phyloP scores from a whole-genome alignment of 768 basidiomycete genomes.

The Polyporus arcularius region DNA sequence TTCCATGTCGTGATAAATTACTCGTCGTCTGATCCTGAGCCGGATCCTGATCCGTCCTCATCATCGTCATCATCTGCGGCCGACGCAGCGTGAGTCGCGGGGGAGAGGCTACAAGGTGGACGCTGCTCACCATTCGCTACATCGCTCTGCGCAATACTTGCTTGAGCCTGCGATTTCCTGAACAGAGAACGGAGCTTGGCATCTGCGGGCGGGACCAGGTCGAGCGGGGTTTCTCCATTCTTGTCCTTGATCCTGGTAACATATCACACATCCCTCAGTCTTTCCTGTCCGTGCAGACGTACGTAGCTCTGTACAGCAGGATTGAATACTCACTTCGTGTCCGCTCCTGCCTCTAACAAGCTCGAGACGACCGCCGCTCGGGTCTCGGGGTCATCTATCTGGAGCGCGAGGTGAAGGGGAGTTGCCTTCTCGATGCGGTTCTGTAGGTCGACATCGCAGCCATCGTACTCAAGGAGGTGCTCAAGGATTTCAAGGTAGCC shows the following conservation, averaged over 20 bases:
- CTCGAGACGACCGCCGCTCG: constrained; percentile 57
- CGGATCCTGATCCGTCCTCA: constrained; percentile 30
- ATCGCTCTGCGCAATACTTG: constrained; percentile 56
- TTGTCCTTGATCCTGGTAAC: constrained; percentile 67
- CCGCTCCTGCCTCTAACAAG: constrained; percentile 79
- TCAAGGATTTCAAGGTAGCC: constrained; percentile 69
- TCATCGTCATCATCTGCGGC: constrained; percentile 31
- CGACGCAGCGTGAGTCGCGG: neutral
- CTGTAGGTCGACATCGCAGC: constrained; percentile 79
- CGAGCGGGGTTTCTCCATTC: constrained; percentile 55
- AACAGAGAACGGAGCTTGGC: constrained; percentile 51
- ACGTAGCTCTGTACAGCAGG: neutral
- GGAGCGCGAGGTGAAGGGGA: constrained; percentile 75
- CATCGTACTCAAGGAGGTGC: constrained; percentile 69
- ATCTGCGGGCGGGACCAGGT: constrained; percentile 58
- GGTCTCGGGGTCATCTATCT: constrained; percentile 54
- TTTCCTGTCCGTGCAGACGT: too few relatives aligned
- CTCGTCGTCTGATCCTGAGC: constrained; percentile 30
- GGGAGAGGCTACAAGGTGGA: neutral
- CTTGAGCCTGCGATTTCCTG: constrained; percentile 53
- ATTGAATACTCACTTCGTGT: constrained; percentile 51
- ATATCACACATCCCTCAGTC: too few relatives aligned
- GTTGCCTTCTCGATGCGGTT: constrained; percentile 73
- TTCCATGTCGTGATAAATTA: constrained; percentile 15
- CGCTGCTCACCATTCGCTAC: constrained; percentile 57